phyloP scores from a whole-genome alignment of 2,329 filamentous ascomycete genomes.

The Xylaria sp. region DNA sequence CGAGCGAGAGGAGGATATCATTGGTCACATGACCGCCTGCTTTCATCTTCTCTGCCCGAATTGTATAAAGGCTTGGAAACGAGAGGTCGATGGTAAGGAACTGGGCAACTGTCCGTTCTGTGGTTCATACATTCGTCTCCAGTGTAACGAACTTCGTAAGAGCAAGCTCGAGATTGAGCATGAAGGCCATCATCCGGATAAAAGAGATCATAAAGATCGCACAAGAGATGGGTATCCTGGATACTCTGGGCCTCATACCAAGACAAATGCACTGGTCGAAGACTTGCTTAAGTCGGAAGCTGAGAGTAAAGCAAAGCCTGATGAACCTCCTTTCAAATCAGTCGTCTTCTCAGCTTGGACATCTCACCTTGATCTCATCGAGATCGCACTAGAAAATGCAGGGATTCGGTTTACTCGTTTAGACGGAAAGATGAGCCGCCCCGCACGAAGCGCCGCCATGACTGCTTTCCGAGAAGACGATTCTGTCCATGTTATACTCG shows the following conservation, averaged over 20 bases:
- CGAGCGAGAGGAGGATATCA: conserved; percentile 70
- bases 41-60: conserved; percentile 84
- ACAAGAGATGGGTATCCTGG: conserved; percentile 69
- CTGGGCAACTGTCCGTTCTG: conserved; percentile 75
- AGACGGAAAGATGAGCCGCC: conserved; percentile 87
- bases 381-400: conserved; percentile 77
- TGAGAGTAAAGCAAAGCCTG: conserved; percentile 69
- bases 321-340: conserved; percentile 84
- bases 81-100: conserved; percentile 59
- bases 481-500: conserved; percentile 80
- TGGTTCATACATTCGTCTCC: conserved; percentile 68
- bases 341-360: conserved; percentile 99
- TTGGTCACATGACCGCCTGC: conserved; percentile 87
- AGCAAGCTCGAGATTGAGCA: conserved; percentile 68
- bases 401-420: conserved; percentile 81
- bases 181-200: conserved; percentile 60
- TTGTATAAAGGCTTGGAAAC: conserved; percentile 73
- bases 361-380: conserved; percentile 90
- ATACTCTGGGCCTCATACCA: conserved; percentile 90
- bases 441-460: conserved; percentile 78
- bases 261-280: conserved; percentile 84
- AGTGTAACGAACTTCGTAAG: conserved; percentile 75
- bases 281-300: conserved; percentile 74
- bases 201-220: conserved; percentile 46
- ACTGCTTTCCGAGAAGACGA: conserved; percentile 79